phyloP scores from a whole-genome alignment of 805 yeast species.

The Nakazawaea ambrosiae region DNA sequence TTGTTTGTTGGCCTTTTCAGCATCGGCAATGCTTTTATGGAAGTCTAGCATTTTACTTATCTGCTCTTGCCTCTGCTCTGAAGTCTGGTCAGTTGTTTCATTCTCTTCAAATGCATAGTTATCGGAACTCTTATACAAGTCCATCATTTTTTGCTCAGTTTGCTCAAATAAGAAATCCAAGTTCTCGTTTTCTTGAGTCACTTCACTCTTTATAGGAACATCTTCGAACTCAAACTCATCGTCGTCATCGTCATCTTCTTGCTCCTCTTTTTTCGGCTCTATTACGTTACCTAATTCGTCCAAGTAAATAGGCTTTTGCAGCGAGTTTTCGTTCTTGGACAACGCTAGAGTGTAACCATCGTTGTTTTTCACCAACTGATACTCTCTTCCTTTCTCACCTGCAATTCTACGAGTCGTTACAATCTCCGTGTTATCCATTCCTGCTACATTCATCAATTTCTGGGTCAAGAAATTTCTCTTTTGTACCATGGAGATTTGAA shows the following conservation, averaged over 20 bases:
- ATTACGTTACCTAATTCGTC: constrained; percentile 24
- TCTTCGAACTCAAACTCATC: constrained; percentile 67
- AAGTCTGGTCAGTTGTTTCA: too few relatives aligned
- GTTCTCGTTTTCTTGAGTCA: neutral
- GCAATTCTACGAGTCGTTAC: constrained; percentile 57
- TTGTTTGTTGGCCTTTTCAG: too few relatives aligned
- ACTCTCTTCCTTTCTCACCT: constrained; percentile 73
- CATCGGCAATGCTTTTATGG: neutral
- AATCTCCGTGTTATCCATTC: constrained; percentile 52
- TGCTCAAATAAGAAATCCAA: constrained; percentile 22
- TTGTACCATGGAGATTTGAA: constrained; percentile 89
- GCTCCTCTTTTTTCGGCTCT: neutral
- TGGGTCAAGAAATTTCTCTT: constrained; percentile 90
- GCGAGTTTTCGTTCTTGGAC: constrained; percentile 32
- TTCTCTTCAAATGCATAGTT: constrained; percentile 10
- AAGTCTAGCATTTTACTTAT: constrained; percentile 14
- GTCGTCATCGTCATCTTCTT: constrained; percentile 28
- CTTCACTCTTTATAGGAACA: constrained; percentile 39
- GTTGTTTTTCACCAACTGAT: constrained; percentile 66
- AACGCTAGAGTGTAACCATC: constrained; percentile 82
- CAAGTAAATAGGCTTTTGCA: constrained; percentile 40
- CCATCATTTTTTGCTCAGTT: constrained; percentile 11
- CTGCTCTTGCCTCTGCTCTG: constrained; percentile 16
- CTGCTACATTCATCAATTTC: constrained; percentile 73
- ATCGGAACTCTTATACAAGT: constrained; percentile 3